Evolutionary conservation across 2,329 filamentous ascomycete species (phyloP), one percentile per base, ranked within the genome.

Genomic region (Scleromitrula shiraiana): DNA sequence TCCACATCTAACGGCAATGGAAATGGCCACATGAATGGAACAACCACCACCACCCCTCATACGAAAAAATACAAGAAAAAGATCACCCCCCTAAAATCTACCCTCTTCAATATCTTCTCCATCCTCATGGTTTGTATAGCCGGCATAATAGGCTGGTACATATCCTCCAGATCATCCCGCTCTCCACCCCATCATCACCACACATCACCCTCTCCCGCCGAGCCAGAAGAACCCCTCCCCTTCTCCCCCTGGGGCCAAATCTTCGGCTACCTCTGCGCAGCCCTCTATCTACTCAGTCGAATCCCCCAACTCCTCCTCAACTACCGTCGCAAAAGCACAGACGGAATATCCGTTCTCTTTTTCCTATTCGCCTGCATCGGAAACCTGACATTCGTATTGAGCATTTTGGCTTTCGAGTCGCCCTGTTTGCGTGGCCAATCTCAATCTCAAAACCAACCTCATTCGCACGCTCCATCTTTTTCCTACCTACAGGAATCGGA

Each of bases 351-450:
- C 55, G 82, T 96, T 69, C 76, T 97, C 9, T 98, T 97, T 69
- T 97, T 97, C 70, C 73, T 97, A 19, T 97, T 98, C 64, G 93
- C 93, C 4, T 97, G 91, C 63, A 79, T 97, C 5, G 93, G 93
- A 2, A 98, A 98, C 65, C 67, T 95, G 55, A 96, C 90, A 0
- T 97, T 94, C 61, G 90, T 96, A 15, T 71, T 95, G 30, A 90
- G 84, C 30, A 97, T 98, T 57, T 76, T 97, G 54, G 90, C 89
- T 1, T 97, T 89, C 62, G 87, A 90, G 50, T 88, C 90, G 0
- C 70, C 76, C 24, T 95, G 88, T 56, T 49, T 39, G 7, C 56
- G 58, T 33, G 57, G 55, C 20, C 45, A 55, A 48, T n/a, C n/a
- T n/a, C n/a, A n/a, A n/a, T n/a, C n/a, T n/a, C n/a, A n/a, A n/a